These are phyloP conservation scores for Saccharum spontaneum DNA, from an alignment of 176 grass and related monocot genomes.

Conservation along the genomic window DNA sequence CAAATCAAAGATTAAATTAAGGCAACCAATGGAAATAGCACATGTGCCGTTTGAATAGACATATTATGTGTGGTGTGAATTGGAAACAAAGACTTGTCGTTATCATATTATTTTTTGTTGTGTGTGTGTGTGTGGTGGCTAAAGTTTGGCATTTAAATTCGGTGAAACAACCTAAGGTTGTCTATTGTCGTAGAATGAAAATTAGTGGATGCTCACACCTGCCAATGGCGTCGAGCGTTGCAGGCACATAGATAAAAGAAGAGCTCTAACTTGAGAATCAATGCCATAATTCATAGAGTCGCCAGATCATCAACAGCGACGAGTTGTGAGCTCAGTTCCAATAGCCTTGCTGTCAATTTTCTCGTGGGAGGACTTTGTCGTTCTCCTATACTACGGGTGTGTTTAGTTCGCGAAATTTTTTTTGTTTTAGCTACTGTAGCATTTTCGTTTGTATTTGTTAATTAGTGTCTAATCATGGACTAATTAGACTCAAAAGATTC, in stretches of 20 bases:
- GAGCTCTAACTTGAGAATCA: background rate
- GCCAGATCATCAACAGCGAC: background rate
- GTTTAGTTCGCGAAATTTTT: too few relatives aligned
- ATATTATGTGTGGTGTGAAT: background rate
- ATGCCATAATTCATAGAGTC: background rate
- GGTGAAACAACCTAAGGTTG: background rate
- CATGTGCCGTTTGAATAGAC: background rate
- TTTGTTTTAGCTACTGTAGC: too few relatives aligned
- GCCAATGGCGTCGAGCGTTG: background rate
- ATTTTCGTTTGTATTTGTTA: too few relatives aligned
- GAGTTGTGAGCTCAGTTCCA: background rate
- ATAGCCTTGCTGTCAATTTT: background rate
- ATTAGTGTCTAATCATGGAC: too few relatives aligned
- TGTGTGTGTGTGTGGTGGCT: background rate
- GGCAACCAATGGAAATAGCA: background rate
- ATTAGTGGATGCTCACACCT: background rate
- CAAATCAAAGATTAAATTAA: background rate
- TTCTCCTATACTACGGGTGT: background rate
- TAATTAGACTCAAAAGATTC: too few relatives aligned
- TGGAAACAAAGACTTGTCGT: background rate
- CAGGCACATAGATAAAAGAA: background rate
- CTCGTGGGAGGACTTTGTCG: background rate
- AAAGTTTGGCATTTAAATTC: background rate
- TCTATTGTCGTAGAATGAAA: background rate
- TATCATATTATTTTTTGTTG: background rate